Evolutionary conservation across 2,329 filamentous ascomycete species (phyloP), one percentile per base, ranked within the genome.

Genomic region (Cladophialophora psammophila): DNA sequence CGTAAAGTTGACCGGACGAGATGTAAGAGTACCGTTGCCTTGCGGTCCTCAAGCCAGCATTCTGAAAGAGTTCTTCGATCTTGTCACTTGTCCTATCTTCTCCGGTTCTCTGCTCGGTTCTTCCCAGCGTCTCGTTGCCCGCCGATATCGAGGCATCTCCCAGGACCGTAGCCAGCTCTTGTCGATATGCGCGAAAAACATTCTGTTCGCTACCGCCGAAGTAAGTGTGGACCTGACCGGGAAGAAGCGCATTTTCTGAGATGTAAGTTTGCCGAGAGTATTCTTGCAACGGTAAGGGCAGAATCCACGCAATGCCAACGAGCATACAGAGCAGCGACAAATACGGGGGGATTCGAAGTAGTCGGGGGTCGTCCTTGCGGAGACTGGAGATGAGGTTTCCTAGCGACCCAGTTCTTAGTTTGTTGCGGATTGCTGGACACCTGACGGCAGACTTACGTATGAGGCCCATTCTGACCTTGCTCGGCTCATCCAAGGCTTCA

Each of bases 121-220:
- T 35, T 54, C 68, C 45, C 81, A 71, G 82, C 80, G 63, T 81
- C 84, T 67, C 94, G 62, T 73, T 71, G 13, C 35, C 56, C 1
- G 50, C 36, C 13, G 57, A 50, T 9, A 50, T 60, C 34, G 32
- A 34, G n/a, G 59, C 45, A 10, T 64, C 26, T 15, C 58, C 63
- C 42, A 67, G 50, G 9, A 71, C 76, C 8, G 81, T 84, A 72
- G 91, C 88, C 59, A 97, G 84, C 80, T 98, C 95, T 75, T 92
- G 89, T 75, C 91, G 88, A 78, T 96, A 98, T 7, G 93, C 95
- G 55, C 93, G 87, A 76, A 98, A 94, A 71, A 98, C 88, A 78
- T 97, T 91, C 82, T 98, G 94, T 77, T 99, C 95, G 78, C 93
- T 97, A 18, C 95, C 95, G 6, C 92, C 90, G 77, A 99, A 99